Conservation (phyloP, 2,329 filamentous ascomycete species). For the Hypomyces rosellus region DNA sequence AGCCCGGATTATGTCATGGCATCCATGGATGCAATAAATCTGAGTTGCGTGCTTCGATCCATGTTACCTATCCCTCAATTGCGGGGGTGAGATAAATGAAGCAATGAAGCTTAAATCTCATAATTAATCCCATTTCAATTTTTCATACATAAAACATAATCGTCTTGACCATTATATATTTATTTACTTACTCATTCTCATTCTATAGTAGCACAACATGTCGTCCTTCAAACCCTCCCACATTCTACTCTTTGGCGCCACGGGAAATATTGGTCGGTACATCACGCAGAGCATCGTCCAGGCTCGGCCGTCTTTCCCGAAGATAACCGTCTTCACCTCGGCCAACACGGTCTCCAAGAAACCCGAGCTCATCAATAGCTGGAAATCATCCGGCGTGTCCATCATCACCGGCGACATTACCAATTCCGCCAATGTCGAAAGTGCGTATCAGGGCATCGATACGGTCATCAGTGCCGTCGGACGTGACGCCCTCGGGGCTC, state of each 20-base stretch:
- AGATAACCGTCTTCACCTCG: constrained; percentile 29
- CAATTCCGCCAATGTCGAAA: constrained; percentile 38
- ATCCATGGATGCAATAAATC: too few species aligned
- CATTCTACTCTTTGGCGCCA: constrained; percentile 28
- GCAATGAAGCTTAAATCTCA: too few species aligned
- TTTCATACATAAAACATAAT: too few species aligned
- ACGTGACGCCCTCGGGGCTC: constrained; percentile 52
- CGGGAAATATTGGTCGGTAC: constrained; percentile 35
- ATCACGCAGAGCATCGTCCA: constrained; percentile 32
- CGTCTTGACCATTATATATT: too few species aligned
- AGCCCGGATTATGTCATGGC: too few species aligned
- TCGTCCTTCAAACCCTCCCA: constrained; percentile 1
- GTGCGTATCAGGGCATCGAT: constrained; percentile 55
- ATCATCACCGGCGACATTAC: constrained; percentile 33
- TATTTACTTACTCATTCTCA: too few species aligned
- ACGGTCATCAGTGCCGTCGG: constrained; percentile 62
- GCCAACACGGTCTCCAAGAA: not conserved
- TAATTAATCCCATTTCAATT: too few species aligned
- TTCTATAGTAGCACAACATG: not conserved
- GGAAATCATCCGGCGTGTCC: constrained; percentile 6
- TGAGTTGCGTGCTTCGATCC: too few species aligned
- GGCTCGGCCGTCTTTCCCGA: constrained; percentile 27
- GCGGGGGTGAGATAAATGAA: too few species aligned
- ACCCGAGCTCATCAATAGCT: constrained; percentile 1
- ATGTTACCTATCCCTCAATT: too few species aligned